These are phyloP conservation scores for Violaceomyces palustris DNA, from an alignment of 1,284 basidiomycete genomes.

Conservation along the genomic window DNA sequence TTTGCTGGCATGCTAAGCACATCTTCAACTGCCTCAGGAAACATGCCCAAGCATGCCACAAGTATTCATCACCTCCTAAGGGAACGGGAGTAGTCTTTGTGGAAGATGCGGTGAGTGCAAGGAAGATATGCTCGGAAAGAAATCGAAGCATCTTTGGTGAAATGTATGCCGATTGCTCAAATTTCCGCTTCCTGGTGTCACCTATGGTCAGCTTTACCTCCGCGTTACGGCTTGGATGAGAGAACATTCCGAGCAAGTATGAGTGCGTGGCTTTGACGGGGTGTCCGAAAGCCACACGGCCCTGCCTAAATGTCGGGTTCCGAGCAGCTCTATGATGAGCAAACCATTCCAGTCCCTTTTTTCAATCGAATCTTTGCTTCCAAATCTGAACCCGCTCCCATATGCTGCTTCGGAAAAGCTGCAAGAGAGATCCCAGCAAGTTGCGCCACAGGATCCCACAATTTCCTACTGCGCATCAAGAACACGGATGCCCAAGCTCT, in stretches of 20 bases:
- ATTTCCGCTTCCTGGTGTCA: neutral
- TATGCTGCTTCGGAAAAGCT: too few species aligned
- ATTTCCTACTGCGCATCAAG: too few species aligned
- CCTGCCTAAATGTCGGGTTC: conserved; percentile 6
- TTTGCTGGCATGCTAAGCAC: neutral
- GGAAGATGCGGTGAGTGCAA: conserved; percentile 3
- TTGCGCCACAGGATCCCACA: too few species aligned
- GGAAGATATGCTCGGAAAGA: too few species aligned
- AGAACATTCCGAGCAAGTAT: neutral
- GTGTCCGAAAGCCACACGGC: conserved; percentile 7
- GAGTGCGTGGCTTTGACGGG: neutral
- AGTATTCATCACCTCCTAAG: neutral
- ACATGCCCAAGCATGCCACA: conserved; percentile 23
- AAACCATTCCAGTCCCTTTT: neutral
- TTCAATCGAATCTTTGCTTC: conserved; percentile 4
- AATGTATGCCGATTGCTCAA: neutral
- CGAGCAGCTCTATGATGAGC: conserved; percentile 5
- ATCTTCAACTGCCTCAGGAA: too few species aligned
- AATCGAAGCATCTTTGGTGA: neutral
- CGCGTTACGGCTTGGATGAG: neutral
- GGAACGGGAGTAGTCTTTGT: conserved; percentile 13
- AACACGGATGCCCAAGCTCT: too few species aligned
- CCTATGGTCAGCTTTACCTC: neutral
- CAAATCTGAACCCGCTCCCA: too few species aligned
- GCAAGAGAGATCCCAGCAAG: too few species aligned